phyloP scores from a whole-genome alignment of 345 rosid species.

The Angophora floribunda region DNA sequence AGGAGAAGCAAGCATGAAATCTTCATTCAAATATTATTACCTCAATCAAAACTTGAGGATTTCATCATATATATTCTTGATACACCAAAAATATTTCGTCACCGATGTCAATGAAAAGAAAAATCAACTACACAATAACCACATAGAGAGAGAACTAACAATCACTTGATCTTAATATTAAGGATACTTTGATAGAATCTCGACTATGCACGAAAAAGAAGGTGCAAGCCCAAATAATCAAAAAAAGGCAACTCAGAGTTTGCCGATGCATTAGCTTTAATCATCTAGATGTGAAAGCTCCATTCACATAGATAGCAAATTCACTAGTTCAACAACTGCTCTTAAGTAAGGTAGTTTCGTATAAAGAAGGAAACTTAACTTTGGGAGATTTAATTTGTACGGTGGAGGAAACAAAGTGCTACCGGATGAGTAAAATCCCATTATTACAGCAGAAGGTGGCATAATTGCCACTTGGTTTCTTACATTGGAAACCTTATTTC shows the following conservation, averaged over 20 bases:
- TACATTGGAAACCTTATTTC: background rate
- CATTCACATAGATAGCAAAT: background rate
- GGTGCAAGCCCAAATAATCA: background rate
- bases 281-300: background rate
- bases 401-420: background rate
- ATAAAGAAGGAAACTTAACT: background rate
- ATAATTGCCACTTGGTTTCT: background rate
- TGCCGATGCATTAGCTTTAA: background rate
- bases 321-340: background rate
- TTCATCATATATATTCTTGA: too few species aligned
- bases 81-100: too few species aligned
- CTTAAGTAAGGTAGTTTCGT: background rate
- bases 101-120: too few species aligned
- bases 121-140: too few species aligned
- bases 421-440: background rate
- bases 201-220: background rate
- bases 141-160: background rate
- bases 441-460: background rate
- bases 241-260: background rate
- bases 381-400: background rate
- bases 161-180: background rate
- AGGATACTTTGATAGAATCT: background rate
- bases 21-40: too few species aligned
- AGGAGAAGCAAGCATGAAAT: too few species aligned
- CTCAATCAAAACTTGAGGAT: too few species aligned